Conservation (phyloP, 2,329 filamentous ascomycete genomes). For the Furcasterigmium sp. region DNA sequence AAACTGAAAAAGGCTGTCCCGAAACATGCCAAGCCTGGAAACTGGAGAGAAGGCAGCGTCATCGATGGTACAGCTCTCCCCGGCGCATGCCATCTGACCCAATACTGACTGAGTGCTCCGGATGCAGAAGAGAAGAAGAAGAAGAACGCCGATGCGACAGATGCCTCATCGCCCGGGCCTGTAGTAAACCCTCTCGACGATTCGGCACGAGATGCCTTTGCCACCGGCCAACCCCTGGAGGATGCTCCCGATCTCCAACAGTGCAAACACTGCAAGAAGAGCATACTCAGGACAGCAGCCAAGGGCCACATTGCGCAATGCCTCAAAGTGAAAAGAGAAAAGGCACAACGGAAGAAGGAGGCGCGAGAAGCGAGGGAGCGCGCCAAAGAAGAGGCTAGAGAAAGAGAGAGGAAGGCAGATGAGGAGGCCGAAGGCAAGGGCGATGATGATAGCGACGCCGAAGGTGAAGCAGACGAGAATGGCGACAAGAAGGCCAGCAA, state of each 20-base stretch:
- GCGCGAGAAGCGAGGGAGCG: slow-evolving; percentile 65
- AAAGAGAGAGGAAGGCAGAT: slow-evolving; percentile 47
- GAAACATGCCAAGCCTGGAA: slow-evolving; percentile 62
- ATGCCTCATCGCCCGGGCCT: slow-evolving; percentile 44
- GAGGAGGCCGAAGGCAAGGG: slow-evolving; percentile 43
- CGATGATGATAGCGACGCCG: slow-evolving; percentile 41
- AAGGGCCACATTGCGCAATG: slow-evolving; percentile 80
- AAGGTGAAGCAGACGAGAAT: slow-evolving; percentile 34
- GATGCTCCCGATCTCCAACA: slow-evolving; percentile 74
- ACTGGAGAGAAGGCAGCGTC: slow-evolving; percentile 65
- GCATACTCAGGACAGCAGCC: slow-evolving; percentile 69
- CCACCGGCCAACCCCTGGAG: slow-evolving; percentile 74
- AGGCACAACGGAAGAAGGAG: slow-evolving; percentile 72
- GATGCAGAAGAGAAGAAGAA: slow-evolving; percentile 49
- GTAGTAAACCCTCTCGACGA: slow-evolving; percentile 69
- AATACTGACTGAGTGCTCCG: neutral
- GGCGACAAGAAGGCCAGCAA: slow-evolving; percentile 37
- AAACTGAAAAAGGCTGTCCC: slow-evolving; percentile 60
- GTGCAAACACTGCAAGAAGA: slow-evolving; percentile 94
- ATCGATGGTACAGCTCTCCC: slow-evolving; percentile 45
- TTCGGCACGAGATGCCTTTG: slow-evolving; percentile 70
- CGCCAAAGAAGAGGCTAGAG: slow-evolving; percentile 55
- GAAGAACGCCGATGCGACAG: slow-evolving; percentile 35
- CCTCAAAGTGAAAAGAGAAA: slow-evolving; percentile 77
- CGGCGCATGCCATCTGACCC: neutral